Evolutionary conservation across 768 basidiomycete species (phyloP), one percentile per base, ranked within the genome.

Genomic region (Tulasnella sp.): DNA sequence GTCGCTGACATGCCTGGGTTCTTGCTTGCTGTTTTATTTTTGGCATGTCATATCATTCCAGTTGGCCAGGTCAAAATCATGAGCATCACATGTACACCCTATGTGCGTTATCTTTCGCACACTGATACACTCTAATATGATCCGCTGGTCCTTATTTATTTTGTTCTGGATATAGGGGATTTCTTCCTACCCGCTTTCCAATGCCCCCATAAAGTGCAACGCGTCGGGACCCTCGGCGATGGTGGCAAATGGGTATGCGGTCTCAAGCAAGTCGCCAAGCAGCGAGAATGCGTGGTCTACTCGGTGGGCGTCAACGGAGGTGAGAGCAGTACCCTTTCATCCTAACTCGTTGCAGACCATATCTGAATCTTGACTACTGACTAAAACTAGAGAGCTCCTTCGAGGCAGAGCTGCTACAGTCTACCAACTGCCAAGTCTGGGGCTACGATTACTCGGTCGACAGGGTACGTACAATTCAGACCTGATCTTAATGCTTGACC

Each of bases 171-270:
- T 59, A 21, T 21, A 59, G 57, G 61, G 61, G 61, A 62, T 51
- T 62, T 59, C 57, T 62, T 59, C 50, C 42, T 59, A 7, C 61
- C 61, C 19, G 57, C 56, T 9, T 62, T 52, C 44, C 41, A 53
- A 24, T 63, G 62, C 53, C 59, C 62, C 1, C 53, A 51, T n/a
- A 46, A 60, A 49, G 34, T 60, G 27, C 21, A 49, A 29, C 51
- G 62, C 19, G 48, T 63, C 2, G 62, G 62, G 10, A 51, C 58
- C 7, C 34, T 63, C 19, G 58, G 59, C 3, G 62, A 63, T 31
- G 62, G 62, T 1, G 62, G 62, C 41, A 60, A 63, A 25, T 63
- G 46, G 27, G 59, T 63, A 2, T 63, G 62, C 49, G 62, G 62
- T 30, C 41, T 63, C 21, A 38, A 54, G n/a, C 41, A 30, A 44